A percentile compares a stretch with the other conserved stretches of the same genome.
Evolutionary conservation across 495 filamentous ascomycete species (phyloP).

Genomic region (Amphirosellinia nigrospora): DNA sequence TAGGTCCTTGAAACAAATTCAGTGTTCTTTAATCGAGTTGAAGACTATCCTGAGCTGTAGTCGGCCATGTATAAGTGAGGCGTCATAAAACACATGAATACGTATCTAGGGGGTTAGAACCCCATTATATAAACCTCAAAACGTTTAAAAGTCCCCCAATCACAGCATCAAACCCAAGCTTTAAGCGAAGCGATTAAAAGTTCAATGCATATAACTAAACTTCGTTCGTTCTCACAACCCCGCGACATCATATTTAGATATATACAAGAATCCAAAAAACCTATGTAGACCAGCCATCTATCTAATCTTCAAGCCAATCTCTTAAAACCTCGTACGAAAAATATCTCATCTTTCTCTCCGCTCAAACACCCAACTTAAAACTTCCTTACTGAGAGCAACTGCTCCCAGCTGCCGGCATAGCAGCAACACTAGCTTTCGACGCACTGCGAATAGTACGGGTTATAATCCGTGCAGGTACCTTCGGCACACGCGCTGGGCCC

Average conservation of each 20-base stretch:
- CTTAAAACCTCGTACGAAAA: not conserved
- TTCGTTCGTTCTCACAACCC: not conserved
- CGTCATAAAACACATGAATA: too few species aligned
- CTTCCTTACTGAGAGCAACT: not conserved
- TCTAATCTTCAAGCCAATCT: not conserved
- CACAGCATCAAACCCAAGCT: not conserved
- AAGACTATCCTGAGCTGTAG: too few species aligned
- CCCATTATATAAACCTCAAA: too few species aligned
- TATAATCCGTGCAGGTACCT: conserved; percentile 54
- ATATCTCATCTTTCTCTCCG: not conserved
- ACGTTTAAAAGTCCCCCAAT: too few species aligned
- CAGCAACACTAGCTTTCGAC: conserved; percentile 25
- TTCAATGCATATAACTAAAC: not conserved
- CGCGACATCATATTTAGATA: not conserved
- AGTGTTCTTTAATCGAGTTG: too few species aligned
- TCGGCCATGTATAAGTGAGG: too few species aligned
- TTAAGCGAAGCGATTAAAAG: not conserved
- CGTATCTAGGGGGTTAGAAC: too few species aligned
- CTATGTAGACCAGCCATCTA: not conserved
- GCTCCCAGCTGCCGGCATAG: not conserved
- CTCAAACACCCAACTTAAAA: not conserved
- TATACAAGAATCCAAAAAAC: not conserved
- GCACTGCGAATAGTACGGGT: conserved; percentile 60
- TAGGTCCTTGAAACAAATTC: too few species aligned
- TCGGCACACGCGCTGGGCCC: conserved; percentile 54